Evolutionary conservation across 306 rosid genomes (phyloP).

Genomic region (Casuarina glauca): DNA sequence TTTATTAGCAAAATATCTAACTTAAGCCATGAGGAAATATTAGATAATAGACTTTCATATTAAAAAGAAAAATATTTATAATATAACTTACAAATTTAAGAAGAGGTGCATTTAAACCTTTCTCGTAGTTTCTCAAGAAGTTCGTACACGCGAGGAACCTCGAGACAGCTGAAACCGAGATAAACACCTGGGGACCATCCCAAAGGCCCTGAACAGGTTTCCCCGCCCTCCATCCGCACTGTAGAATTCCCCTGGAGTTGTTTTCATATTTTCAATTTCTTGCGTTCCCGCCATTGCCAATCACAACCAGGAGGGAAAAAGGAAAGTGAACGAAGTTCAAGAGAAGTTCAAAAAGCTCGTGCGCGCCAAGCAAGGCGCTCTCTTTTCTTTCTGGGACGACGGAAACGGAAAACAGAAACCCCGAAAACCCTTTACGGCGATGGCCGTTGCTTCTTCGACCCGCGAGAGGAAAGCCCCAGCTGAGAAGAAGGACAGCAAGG

Average conservation of each 20-base stretch:
- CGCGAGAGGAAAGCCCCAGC: not conserved
- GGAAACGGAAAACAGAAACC: not conserved
- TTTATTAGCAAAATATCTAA: too few relatives aligned
- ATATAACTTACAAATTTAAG: too few relatives aligned
- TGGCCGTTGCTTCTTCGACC: slow-evolving; percentile 27
- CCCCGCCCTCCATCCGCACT: not conserved
- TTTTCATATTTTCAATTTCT: not conserved
- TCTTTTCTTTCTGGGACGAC: too few relatives aligned
- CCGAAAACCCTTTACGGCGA: not conserved
- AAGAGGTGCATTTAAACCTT: too few relatives aligned
- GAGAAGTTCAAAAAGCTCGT: not conserved
- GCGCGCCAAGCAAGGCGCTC: not conserved
- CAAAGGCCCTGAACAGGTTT: too few relatives aligned
- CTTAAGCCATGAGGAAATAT: too few relatives aligned
- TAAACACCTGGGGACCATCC: too few relatives aligned
- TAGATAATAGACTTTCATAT: too few relatives aligned
- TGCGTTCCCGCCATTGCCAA: not conserved
- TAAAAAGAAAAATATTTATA: too few relatives aligned
- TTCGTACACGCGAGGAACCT: too few relatives aligned
- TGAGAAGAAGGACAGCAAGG: slow-evolving; percentile 2
- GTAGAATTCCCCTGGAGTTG: not conserved
- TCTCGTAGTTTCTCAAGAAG: too few relatives aligned
- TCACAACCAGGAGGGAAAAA: not conserved
- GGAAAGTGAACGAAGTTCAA: not conserved
- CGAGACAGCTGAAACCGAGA: too few relatives aligned